Conservation (phyloP, 148 eudicot species). For the Cornus kousa region DNA sequence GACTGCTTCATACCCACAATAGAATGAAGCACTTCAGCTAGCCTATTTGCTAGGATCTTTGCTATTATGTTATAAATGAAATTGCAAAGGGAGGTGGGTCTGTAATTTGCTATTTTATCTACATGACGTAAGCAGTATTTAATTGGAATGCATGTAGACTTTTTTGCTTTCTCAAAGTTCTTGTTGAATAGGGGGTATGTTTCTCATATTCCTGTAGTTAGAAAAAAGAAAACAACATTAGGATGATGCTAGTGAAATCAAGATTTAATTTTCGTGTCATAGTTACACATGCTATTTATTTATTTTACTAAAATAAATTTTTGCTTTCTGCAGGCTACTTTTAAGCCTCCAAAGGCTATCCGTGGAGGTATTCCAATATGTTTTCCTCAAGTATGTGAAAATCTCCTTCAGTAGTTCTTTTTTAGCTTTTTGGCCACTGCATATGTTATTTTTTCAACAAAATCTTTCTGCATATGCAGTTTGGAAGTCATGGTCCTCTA, state of each 20-base stretch:
- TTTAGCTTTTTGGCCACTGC: neutral
- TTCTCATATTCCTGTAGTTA: too few species aligned
- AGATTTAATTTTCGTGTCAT: neutral
- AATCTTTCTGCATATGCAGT: conserved; percentile 41
- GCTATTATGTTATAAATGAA: too few species aligned
- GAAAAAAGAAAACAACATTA: too few species aligned
- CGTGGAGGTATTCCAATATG: conserved; percentile 94
- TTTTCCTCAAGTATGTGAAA: conserved; percentile 74
- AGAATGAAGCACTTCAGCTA: too few species aligned
- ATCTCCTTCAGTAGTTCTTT: neutral
- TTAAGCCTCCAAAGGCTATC: conserved; percentile 75
- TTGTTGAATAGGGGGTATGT: neutral
- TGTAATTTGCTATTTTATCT: too few species aligned
- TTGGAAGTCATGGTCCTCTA: conserved; percentile 58
- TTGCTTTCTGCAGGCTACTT: conserved; percentile 51
- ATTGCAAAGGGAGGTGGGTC: too few species aligned
- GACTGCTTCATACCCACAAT: too few species aligned
- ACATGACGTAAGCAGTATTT: too few species aligned
- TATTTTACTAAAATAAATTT: neutral
- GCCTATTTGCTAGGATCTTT: too few species aligned
- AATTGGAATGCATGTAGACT: too few species aligned
- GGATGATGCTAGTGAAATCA: neutral
- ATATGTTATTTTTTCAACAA: neutral
- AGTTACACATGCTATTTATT: neutral
- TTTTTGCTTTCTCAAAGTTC: neutral